Conservation (phyloP, 2,329 filamentous ascomycete genomes). For the Fusarium anguioides region DNA sequence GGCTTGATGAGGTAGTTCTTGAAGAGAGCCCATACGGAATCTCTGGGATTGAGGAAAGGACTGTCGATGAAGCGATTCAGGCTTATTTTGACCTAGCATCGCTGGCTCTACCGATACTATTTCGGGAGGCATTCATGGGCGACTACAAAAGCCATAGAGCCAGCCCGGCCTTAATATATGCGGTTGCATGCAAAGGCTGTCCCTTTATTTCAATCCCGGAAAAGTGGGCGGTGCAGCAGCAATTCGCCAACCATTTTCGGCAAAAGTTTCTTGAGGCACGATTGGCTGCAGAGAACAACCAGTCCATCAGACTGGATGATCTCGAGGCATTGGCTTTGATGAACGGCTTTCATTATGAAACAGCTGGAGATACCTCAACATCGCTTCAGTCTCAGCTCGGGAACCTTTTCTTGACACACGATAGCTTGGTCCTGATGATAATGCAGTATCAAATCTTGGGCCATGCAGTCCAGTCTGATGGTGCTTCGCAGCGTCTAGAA, state of each 20-base stretch:
- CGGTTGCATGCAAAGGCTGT: neutral
- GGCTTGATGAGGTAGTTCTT: too few relatives aligned
- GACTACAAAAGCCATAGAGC: neutral
- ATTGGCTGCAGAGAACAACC: neutral
- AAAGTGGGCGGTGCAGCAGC: neutral
- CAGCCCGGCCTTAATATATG: neutral
- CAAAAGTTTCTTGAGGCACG: neutral
- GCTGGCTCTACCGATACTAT: neutral
- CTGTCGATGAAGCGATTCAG: neutral
- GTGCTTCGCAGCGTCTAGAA: neutral
- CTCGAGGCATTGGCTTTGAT: conserved; percentile 3
- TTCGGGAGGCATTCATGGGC: neutral
- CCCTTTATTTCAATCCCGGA: neutral
- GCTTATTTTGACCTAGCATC: neutral
- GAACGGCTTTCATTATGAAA: neutral
- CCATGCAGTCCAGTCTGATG: neutral
- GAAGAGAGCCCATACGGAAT: neutral
- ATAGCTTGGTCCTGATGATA: neutral
- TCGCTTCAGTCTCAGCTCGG: neutral
- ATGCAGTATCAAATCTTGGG: neutral
- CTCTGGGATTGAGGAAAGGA: neutral
- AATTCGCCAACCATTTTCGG: neutral
- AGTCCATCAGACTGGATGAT: neutral
- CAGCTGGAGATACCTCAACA: neutral
- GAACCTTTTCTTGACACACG: neutral